Base-by-base conservation (phyloP, 176 grass and related monocot species). In the Oryza glumipatula region DNA sequence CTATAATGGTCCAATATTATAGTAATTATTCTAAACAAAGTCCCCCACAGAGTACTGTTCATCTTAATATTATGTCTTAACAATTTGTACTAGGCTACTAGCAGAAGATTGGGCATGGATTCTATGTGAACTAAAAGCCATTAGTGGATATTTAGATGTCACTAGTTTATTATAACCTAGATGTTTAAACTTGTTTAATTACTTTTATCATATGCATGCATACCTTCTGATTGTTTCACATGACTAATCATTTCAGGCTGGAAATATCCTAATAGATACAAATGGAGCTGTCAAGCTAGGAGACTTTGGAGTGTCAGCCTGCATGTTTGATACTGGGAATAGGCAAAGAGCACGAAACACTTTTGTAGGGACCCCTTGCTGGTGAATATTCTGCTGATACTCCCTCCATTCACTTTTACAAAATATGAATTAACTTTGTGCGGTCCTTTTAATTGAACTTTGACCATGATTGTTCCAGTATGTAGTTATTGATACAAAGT, bases 241-340 rank as follows among this genome's bases (percentile, higher is more conserved):
- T 88, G 67, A 81, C 82, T 93, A 82, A 86, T 85, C 58, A 85
- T 91, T 90, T 85, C 90, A 99, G 96, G 96, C 96, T 78, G 96
- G 96, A 68, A 99, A 99, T 78, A 99, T 99, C 79, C 84, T 99
- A 89, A 88, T 99, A 90, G 93, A 96, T 95, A 82, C 66, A 73
- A 92, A 92, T 88, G 96, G 96, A 90, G 84, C 88, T 92, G 96
- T 96, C 81, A 99, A 94, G 83, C 86, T 99, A 85, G 96, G 66
- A 80, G 96, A 99, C 64, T 99, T 92, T 88, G 96, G 96, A 67
- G 96, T 99, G 28, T 99, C 96, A 48, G 91, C 94, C 33, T 96
- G 91, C 84, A 94, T 99, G 96, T 99, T 96, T 67, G 96, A 99
- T 81, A 94, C 96, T 36, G 96, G 96, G 80, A 94, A 99, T 85